A percentile compares a stretch with the other conserved stretches of the same genome.
Conservation (phyloP, 106 monocot genomes). For the Apostasia ramifera region DNA sequence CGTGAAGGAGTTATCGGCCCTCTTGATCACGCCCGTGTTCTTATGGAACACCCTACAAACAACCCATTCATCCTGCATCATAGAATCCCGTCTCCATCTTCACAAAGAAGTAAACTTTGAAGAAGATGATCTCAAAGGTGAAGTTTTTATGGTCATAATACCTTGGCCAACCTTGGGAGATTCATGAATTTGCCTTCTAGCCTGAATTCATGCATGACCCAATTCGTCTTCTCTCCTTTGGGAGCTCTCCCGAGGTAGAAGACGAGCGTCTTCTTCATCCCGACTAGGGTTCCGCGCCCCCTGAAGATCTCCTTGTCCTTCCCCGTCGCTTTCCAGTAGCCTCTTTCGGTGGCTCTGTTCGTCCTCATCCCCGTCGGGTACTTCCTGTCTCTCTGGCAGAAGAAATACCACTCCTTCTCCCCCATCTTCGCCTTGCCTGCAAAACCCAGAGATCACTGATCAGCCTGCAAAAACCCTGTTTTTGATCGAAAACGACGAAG, state of each 20-base stretch:
- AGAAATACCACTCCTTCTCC: conserved; percentile 85
- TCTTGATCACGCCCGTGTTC: conserved; percentile 23
- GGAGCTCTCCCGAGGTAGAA: conserved; percentile 10
- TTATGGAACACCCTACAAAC: conserved; percentile 70
- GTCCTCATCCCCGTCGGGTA: conserved; percentile 83
- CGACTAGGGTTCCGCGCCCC: conserved; percentile 27
- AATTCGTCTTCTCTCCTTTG: conserved; percentile 12
- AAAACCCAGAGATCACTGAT: too few relatives aligned
- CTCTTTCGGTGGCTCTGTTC: conserved; percentile 65
- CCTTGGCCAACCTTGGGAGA: conserved; percentile 1
- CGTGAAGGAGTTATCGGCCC: conserved; percentile 22
- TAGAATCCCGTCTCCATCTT: background rate
- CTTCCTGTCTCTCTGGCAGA: conserved; percentile 60
- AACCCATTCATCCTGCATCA: conserved; percentile 75
- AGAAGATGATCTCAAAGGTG: too few relatives aligned
- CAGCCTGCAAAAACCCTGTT: too few relatives aligned
- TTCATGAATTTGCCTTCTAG: conserved; percentile 1
- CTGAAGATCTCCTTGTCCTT: conserved; percentile 64
- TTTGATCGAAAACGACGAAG: background rate
- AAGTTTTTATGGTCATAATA: background rate
- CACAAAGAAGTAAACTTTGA: too few relatives aligned
- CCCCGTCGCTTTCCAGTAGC: conserved; percentile 89
- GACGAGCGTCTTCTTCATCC: conserved; percentile 55
- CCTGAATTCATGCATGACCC: conserved; percentile 77
- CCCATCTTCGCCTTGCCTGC: conserved; percentile 76